These are phyloP conservation scores for Heimioporus sp. DNA, from an alignment of 768 basidiomycete species.

Conservation along the genomic window DNA sequence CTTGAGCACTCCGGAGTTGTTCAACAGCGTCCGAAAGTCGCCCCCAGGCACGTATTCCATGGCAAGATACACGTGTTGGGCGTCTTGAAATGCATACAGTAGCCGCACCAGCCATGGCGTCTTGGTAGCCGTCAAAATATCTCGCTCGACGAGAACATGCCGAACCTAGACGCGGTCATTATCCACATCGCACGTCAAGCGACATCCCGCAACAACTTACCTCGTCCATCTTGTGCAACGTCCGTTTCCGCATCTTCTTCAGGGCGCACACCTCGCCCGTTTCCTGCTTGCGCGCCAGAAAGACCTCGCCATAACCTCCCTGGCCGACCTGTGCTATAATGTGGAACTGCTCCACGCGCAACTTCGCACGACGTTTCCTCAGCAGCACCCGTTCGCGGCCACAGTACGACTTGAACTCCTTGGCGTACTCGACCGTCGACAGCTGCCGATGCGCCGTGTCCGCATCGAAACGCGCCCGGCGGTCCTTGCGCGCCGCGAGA, in stretches of 20 bases:
- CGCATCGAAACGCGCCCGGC: slow-evolving; percentile 76
- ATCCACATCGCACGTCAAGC: not conserved
- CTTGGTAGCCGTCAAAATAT: slow-evolving; percentile 96
- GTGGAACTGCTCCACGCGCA: slow-evolving; percentile 93
- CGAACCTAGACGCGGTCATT: slow-evolving; percentile 57
- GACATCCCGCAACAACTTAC: slow-evolving; percentile 36
- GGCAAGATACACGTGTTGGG: slow-evolving; percentile 87
- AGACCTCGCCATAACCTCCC: slow-evolving; percentile 98
- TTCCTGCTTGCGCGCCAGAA: slow-evolving; percentile 91
- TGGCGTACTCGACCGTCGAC: slow-evolving; percentile 51
- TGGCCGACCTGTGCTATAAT: slow-evolving; percentile 99
- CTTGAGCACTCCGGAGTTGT: slow-evolving; percentile 96
- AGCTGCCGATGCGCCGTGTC: slow-evolving; percentile 73
- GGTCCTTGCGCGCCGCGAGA: slow-evolving; percentile 80
- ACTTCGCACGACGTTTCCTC: slow-evolving; percentile 89
- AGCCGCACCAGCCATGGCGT: slow-evolving; percentile 96
- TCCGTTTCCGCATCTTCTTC: slow-evolving; percentile 96
- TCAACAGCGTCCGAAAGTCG: slow-evolving; percentile 95
- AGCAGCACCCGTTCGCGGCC: slow-evolving; percentile 92
- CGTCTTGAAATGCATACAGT: slow-evolving; percentile 96
- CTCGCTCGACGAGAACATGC: slow-evolving; percentile 97
- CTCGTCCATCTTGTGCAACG: slow-evolving; percentile 98
- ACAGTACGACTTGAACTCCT: slow-evolving; percentile 90
- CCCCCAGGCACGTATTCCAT: slow-evolving; percentile 99
- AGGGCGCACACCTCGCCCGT: slow-evolving; percentile 95